A percentile compares a stretch with the other conserved stretches of the same genome.
Evolutionary conservation across 1,284 basidiomycete genomes (phyloP).

Genomic region (Puccinia polysora): DNA sequence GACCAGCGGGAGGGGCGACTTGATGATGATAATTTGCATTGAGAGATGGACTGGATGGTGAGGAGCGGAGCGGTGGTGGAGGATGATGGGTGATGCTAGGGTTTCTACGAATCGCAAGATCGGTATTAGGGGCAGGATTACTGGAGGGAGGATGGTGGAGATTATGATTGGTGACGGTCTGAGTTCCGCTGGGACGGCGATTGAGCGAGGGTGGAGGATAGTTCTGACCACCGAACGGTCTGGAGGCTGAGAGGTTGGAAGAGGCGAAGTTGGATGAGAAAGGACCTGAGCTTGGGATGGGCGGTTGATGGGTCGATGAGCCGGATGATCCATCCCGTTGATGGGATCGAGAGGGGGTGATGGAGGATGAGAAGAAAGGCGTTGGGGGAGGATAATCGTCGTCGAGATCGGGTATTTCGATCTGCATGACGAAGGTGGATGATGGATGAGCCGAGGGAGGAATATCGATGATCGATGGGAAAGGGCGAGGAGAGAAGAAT

Average conservation of each 20-base stretch:
- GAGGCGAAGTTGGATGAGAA: conserved; percentile 22
- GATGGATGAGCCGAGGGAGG: neutral
- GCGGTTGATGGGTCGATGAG: conserved; percentile 3
- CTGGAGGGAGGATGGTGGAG: neutral
- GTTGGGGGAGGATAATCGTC: conserved; percentile 12
- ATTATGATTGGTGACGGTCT: neutral
- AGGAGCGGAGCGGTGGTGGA: conserved; percentile 1
- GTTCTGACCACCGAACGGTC: conserved; percentile 38
- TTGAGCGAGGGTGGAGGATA: neutral
- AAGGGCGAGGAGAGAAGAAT: neutral
- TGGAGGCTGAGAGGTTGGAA: conserved; percentile 23
- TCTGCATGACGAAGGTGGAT: conserved; percentile 23
- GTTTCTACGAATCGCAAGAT: neutral
- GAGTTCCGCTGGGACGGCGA: conserved; percentile 7
- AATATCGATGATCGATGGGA: neutral
- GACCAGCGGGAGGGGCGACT: neutral
- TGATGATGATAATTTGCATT: conserved; percentile 10
- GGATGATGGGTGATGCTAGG: neutral
- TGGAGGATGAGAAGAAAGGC: neutral
- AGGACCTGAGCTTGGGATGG: neutral
- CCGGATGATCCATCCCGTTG: conserved; percentile 20
- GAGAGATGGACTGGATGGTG: conserved; percentile 20
- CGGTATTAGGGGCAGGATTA: neutral
- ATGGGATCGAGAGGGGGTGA: conserved; percentile 9
- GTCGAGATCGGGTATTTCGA: conserved; percentile 42